Evolutionary conservation across 2,329 filamentous ascomycete species (phyloP).

Genomic region (Fusarium decemcellulare): DNA sequence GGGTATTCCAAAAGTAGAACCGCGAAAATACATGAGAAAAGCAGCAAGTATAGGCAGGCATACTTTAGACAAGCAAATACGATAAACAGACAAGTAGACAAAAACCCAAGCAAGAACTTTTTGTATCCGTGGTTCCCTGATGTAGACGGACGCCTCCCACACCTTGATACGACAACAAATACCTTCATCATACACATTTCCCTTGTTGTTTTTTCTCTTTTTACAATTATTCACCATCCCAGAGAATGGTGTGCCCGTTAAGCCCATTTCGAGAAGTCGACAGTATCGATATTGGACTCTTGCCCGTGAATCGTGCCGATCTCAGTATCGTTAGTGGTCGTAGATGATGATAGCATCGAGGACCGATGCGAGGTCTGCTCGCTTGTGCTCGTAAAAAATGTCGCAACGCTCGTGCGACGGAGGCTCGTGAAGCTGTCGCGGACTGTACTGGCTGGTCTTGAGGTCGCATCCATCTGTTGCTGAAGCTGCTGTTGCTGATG

Average conservation of each 20-base stretch:
- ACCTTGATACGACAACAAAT: constrained; percentile 18
- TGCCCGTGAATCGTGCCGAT: constrained; percentile 50
- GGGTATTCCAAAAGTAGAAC: constrained; percentile 25
- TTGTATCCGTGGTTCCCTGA: constrained; percentile 46
- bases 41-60: constrained; percentile 11
- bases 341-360: constrained; percentile 68
- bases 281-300: constrained; percentile 53
- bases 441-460: constrained; percentile 63
- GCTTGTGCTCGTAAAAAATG: constrained; percentile 72
- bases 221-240: neutral
- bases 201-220: neutral
- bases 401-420: constrained; percentile 74
- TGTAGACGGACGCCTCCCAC: constrained; percentile 49
- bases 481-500: constrained; percentile 38
- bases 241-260: constrained; percentile 33
- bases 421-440: constrained; percentile 74
- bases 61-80: constrained; percentile 15
- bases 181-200: constrained; percentile 33
- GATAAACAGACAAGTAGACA: constrained; percentile 31
- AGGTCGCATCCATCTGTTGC: constrained; percentile 44
- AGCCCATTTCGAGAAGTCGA: constrained; percentile 58
- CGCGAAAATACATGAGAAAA: constrained; percentile 16
- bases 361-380: constrained; percentile 72
- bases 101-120: constrained; percentile 46
- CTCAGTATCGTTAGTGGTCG: constrained; percentile 70